These are phyloP conservation scores for Chrysanthemum lavandulifolium DNA, from an alignment of 129 eudicot genomes.

Conservation along the genomic window DNA sequence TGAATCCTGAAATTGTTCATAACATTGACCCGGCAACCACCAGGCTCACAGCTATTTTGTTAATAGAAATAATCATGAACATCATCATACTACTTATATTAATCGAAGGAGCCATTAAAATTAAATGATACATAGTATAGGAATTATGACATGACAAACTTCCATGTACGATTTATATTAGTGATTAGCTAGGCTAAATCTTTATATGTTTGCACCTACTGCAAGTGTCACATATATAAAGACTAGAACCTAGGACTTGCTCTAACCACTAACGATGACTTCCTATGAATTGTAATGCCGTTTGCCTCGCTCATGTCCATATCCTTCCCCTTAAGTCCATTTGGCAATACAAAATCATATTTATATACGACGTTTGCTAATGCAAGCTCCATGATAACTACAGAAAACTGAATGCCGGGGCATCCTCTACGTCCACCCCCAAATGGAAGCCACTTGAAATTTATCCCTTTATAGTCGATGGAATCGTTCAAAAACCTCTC, in stretches of 20 bases:
- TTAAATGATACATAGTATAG: no score
- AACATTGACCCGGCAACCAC: no score
- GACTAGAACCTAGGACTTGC: background rate
- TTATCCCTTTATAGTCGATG: background rate
- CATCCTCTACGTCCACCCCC: background rate
- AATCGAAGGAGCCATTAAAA: no score
- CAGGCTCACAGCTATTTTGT: no score
- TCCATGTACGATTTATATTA: no score
- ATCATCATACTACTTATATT: no score
- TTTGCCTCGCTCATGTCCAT: slow-evolving; percentile 4
- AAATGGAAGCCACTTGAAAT: background rate
- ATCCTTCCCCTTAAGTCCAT: background rate
- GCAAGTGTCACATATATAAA: no score
- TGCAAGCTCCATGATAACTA: background rate
- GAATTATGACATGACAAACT: no score
- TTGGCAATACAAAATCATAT: background rate
- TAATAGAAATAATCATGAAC: no score
- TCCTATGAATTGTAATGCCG: background rate
- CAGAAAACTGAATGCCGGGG: background rate
- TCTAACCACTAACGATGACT: background rate
- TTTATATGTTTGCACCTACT: no score
- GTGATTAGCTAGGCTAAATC: no score
- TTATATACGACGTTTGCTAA: background rate
- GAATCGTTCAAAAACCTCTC: background rate
- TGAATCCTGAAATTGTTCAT: no score